Conservation (phyloP, 225 moss, liverwort and hornwort species). For the Pseudoscleropodium purum region DNA sequence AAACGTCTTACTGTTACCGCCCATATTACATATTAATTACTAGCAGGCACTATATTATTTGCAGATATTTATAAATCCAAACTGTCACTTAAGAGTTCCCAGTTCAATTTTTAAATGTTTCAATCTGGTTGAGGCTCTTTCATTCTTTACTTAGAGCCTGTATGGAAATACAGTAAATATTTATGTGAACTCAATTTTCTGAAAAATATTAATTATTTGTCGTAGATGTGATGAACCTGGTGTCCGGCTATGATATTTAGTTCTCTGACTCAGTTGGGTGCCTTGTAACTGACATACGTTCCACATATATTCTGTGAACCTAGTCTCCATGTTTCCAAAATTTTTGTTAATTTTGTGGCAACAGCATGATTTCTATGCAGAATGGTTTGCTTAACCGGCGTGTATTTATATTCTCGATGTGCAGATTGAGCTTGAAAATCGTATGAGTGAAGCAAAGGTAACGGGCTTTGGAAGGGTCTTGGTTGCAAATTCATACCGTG, state of each 20-base stretch:
- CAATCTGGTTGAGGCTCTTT: neutral
- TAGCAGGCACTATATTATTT: neutral
- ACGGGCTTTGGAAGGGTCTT: constrained; percentile 68
- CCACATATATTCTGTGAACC: neutral
- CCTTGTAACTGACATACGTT: neutral
- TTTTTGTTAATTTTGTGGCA: neutral
- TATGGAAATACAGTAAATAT: neutral
- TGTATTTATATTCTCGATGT: neutral
- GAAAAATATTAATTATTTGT: neutral
- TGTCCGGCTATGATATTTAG: too few species aligned
- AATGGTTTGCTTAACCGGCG: neutral
- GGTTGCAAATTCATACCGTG: constrained; percentile 66
- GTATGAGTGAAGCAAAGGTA: constrained; percentile 65
- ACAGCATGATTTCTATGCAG: neutral
- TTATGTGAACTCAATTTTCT: neutral
- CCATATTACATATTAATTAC: neutral
- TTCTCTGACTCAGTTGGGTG: neutral
- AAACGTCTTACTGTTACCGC: too few species aligned
- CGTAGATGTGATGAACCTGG: neutral
- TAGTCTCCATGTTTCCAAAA: neutral
- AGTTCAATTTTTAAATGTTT: neutral
- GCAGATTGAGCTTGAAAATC: constrained; percentile 90
- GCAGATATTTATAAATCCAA: neutral
- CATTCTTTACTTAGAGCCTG: neutral
- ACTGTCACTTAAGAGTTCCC: neutral